These are phyloP conservation scores for Colletotrichum musicola DNA, from an alignment of 2,329 filamentous ascomycete genomes.

Conservation along the genomic window DNA sequence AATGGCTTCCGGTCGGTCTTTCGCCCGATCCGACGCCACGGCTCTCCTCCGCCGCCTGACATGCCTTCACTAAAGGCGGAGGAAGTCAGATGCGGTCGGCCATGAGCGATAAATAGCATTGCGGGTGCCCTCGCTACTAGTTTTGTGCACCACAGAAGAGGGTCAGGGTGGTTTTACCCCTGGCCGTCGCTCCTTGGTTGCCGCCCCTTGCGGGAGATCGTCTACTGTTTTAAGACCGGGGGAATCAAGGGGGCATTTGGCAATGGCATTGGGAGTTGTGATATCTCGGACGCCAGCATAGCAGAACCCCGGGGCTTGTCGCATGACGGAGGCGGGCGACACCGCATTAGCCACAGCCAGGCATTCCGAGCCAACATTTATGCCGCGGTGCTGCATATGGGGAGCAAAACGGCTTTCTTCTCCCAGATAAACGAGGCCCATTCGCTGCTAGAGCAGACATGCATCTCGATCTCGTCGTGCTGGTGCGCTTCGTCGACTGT, in stretches of 20 bases:
- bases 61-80: conserved; percentile 1
- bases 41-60: conserved; percentile 9
- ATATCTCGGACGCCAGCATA: conserved; percentile 26
- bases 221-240: conserved; percentile 12
- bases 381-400: neutral
- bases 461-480: conserved; percentile 6
- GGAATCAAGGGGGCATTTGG: conserved; percentile 13
- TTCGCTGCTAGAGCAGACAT: neutral
- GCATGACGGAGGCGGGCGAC: conserved; percentile 13
- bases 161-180: conserved; percentile 5
- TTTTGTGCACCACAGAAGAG: conserved; percentile 20
- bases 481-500: conserved; percentile 9
- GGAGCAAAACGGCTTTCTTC: neutral
- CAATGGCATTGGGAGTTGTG: neutral
- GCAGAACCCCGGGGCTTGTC: conserved; percentile 12
- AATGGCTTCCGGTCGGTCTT: conserved; percentile 16
- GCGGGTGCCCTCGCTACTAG: conserved; percentile 13
- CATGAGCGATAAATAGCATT: conserved; percentile 27
- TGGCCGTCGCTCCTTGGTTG: conserved; percentile 4
- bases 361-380: conserved; percentile 8
- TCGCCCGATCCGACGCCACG: conserved; percentile 15
- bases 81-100: conserved; percentile 12
- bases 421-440: neutral
- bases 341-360: conserved; percentile 1
- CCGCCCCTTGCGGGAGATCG: conserved; percentile 28